These are phyloP conservation scores for Phalaenopsis aphrodite DNA, from an alignment of 106 monocot genomes.

Conservation along the genomic window DNA sequence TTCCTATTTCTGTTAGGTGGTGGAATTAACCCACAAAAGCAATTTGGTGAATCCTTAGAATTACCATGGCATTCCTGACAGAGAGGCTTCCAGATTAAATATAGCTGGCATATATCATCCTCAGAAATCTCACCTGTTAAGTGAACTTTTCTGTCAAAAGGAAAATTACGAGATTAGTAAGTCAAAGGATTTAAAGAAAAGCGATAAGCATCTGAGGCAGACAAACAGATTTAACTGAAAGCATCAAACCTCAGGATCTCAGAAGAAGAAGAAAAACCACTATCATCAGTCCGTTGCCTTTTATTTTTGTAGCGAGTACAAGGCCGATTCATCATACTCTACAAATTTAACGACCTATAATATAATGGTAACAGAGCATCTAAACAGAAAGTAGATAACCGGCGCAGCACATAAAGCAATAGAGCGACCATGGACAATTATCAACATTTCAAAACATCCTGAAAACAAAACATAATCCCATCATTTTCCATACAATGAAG, in stretches of 20 bases:
- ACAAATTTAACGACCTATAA: neutral
- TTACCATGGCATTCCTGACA: slow-evolving; percentile 89
- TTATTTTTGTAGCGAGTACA: slow-evolving; percentile 78
- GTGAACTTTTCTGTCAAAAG: slow-evolving; percentile 70
- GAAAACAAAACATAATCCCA: neutral
- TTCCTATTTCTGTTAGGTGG: slow-evolving; percentile 61
- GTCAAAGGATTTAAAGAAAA: neutral
- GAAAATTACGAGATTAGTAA: neutral
- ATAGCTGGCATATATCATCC: slow-evolving; percentile 59
- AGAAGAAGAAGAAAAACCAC: slow-evolving; percentile 20
- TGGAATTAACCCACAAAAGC: slow-evolving; percentile 88
- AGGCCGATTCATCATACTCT: slow-evolving; percentile 60
- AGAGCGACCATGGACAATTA: neutral
- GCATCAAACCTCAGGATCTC: slow-evolving; percentile 48
- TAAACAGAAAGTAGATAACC: neutral
- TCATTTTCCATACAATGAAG: neutral
- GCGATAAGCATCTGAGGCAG: neutral
- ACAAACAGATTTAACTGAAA: neutral
- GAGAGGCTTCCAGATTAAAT: slow-evolving; percentile 51
- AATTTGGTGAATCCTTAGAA: slow-evolving; percentile 84
- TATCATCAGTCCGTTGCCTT: slow-evolving; percentile 40
- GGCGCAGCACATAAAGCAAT: neutral
- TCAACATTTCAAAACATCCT: neutral
- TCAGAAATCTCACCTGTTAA: slow-evolving; percentile 47
- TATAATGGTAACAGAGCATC: neutral